Conservation (phyloP, 2,329 filamentous ascomycete species). For the Neofusicoccum kwambonambiense region DNA sequence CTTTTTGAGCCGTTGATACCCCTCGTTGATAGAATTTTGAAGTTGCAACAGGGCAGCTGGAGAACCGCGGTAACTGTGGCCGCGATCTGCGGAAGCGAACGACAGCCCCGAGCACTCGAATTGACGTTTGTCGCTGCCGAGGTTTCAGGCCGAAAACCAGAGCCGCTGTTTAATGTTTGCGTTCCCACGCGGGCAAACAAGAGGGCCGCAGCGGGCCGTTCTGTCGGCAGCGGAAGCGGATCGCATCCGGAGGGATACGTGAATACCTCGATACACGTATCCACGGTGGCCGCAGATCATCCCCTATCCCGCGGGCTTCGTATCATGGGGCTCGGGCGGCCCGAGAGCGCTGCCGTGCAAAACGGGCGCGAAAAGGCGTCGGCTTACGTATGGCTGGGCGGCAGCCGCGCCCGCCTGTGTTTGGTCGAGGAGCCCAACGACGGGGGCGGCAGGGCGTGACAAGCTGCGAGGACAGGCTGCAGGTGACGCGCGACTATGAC, state of each 20-base stretch:
- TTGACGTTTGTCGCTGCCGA: background rate
- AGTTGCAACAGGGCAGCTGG: slow-evolving; percentile 8
- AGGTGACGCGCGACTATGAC: background rate
- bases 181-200: background rate
- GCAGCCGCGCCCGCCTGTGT: background rate
- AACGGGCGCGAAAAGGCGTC: background rate
- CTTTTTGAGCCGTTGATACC: slow-evolving; percentile 9
- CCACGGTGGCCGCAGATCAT: background rate
- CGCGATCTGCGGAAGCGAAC: slow-evolving; percentile 16
- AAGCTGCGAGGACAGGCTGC: background rate
- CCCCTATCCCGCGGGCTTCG: slow-evolving; percentile 11
- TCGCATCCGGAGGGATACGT: background rate
- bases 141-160: background rate
- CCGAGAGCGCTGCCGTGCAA: slow-evolving; percentile 3
- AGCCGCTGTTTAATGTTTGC: background rate
- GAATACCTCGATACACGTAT: background rate
- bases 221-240: background rate
- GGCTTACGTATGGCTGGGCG: slow-evolving; percentile 6
- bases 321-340: slow-evolving; percentile 10
- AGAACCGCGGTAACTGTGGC: slow-evolving; percentile 1
- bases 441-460: background rate
- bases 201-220: background rate
- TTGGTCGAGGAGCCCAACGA: no score
- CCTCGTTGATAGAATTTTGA: background rate
- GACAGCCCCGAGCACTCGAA: background rate